Percentiles rank a stretch among this genome's conserved stretches.
These are phyloP conservation scores for Apiotrichum sp. DNA, from an alignment of 1,284 basidiomycete species.

Conservation along the genomic window DNA sequence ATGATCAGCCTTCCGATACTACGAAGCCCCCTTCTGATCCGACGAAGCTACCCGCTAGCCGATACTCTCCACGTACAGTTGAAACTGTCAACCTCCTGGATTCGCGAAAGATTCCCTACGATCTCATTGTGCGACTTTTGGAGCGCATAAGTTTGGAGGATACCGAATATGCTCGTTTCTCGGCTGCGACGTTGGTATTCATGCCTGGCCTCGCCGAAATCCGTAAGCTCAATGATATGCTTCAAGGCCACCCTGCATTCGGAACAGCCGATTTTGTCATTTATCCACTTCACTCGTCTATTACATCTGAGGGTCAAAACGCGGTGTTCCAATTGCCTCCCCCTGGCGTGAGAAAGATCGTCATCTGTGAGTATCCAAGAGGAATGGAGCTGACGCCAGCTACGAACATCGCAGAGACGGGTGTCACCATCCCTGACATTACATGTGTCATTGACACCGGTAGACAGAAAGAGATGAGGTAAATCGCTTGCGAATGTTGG, in stretches of 20 bases:
- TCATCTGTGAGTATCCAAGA: constrained; percentile 56
- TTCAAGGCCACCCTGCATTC: constrained; percentile 70
- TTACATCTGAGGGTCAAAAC: constrained; percentile 82
- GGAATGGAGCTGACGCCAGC: constrained; percentile 47
- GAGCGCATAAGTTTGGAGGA: constrained; percentile 80
- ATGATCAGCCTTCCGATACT: constrained; percentile 28
- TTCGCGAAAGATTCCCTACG: constrained; percentile 83
- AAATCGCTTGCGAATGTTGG: constrained; percentile 4
- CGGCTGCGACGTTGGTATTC: constrained; percentile 81
- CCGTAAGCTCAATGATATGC: constrained; percentile 73
- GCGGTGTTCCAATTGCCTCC: constrained; percentile 86
- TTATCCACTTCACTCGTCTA: constrained; percentile 87
- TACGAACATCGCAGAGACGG: constrained; percentile 73
- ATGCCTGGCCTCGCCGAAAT: constrained; percentile 92
- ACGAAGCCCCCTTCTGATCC: constrained; percentile 19
- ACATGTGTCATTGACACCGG: constrained; percentile 96
- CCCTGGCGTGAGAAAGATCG: constrained; percentile 76
- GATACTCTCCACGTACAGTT: constrained; percentile 65
- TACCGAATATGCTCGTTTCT: constrained; percentile 51
- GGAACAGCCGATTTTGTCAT: constrained; percentile 66
- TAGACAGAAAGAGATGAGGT: constrained; percentile 88
- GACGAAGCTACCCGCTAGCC: constrained; percentile 38
- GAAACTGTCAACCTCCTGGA: constrained; percentile 80
- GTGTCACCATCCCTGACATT: constrained; percentile 96
- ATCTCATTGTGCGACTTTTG: constrained; percentile 77